Conservation (phyloP, 176 grass and related monocot species). For the Oryza coarctata region DNA sequence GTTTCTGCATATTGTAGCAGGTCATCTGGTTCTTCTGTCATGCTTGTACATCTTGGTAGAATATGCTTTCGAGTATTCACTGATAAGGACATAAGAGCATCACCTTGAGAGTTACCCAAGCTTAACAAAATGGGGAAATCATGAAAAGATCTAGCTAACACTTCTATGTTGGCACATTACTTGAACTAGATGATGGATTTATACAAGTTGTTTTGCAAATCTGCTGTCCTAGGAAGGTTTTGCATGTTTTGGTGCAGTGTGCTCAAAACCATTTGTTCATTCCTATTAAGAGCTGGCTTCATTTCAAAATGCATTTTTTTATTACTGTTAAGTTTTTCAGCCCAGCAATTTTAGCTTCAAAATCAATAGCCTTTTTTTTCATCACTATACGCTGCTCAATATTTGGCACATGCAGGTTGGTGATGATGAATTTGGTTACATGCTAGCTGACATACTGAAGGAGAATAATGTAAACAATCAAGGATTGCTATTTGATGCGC, state of each 20-base stretch:
- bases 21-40: neutral
- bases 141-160: neutral
- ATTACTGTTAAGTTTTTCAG: neutral
- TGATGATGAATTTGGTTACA: conserved; percentile 97
- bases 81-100: neutral
- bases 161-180: neutral
- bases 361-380: neutral
- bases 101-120: neutral
- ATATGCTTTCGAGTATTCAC: neutral
- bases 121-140: neutral
- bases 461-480: conserved; percentile 90
- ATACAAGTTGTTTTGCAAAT: neutral
- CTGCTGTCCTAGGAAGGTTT: neutral
- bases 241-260: neutral
- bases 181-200: conserved; percentile 7
- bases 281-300: neutral
- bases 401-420: conserved; percentile 63
- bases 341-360: neutral
- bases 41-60: neutral
- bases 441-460: conserved; percentile 90
- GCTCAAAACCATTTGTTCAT: neutral
- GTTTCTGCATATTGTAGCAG: neutral
- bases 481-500: conserved; percentile 78
- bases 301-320: conserved; percentile 6
- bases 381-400: neutral